These are phyloP conservation scores for Corynascus novoguineensis DNA, from an alignment of 495 filamentous ascomycete genomes.

Conservation along the genomic window DNA sequence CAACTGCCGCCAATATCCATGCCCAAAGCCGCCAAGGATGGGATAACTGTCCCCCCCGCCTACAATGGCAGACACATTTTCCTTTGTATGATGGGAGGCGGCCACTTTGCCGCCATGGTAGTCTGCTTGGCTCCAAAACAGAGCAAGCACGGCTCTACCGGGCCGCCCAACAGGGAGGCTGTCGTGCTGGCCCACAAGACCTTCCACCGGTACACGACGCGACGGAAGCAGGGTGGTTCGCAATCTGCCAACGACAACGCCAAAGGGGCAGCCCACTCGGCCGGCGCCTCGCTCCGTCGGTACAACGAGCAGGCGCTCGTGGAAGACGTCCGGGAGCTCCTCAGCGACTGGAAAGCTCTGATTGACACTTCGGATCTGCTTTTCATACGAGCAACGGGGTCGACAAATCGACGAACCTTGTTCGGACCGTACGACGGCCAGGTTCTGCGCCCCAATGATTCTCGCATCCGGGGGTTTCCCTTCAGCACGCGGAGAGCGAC, in stretches of 20 bases:
- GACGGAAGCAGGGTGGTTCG: conserved; percentile 90
- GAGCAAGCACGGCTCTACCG: conserved; percentile 56
- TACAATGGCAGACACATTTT: conserved; percentile 76
- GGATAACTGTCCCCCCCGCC: conserved; percentile 42
- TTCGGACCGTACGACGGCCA: conserved; percentile 90
- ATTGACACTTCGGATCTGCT: conserved; percentile 78
- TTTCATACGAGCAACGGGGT: conserved; percentile 86
- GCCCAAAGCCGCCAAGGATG: conserved; percentile 44
- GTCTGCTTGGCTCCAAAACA: conserved; percentile 78
- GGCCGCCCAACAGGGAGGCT: conserved; percentile 71
- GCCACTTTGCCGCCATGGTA: conserved; percentile 95
- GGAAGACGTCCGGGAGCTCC: conserved; percentile 71
- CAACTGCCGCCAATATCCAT: conserved; percentile 63
- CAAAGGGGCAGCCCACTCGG: conserved; percentile 89
- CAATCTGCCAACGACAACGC: conserved; percentile 89
- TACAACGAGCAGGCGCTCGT: conserved; percentile 89
- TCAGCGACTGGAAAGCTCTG: conserved; percentile 74
- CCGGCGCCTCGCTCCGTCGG: conserved; percentile 79
- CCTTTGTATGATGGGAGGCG: conserved; percentile 96
- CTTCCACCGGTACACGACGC: conserved; percentile 93
- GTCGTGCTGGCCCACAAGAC: conserved; percentile 91
- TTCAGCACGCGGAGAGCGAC: conserved; percentile 94
- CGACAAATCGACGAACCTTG: conserved; percentile 73
- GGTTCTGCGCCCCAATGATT: conserved; percentile 73
- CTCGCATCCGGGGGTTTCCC: conserved; percentile 80